These are phyloP conservation scores for Suillus lakei DNA, from an alignment of 768 basidiomycete genomes.

Conservation along the genomic window DNA sequence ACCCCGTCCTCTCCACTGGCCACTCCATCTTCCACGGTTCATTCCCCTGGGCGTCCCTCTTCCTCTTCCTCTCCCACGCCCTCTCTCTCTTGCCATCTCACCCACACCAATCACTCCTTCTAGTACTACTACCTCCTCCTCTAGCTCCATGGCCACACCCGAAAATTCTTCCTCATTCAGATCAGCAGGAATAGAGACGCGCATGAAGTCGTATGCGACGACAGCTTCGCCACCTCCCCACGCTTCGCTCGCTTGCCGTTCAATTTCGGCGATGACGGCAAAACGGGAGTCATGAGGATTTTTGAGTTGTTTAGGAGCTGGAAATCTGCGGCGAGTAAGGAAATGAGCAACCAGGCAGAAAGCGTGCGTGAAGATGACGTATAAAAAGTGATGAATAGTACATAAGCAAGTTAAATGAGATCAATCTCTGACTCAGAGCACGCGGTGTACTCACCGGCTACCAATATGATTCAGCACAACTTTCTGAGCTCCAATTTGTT, in stretches of 20 bases:
- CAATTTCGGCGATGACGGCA: slow-evolving; percentile 62
- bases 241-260: slow-evolving; percentile 62
- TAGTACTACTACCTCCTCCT: background rate
- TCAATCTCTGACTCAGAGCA: background rate
- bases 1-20: slow-evolving; percentile 45
- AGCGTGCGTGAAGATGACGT: slow-evolving; percentile 6
- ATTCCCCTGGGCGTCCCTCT: background rate
- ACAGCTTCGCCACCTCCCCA: slow-evolving; percentile 56
- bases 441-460: slow-evolving; percentile 50
- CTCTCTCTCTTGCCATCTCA: slow-evolving; percentile 1
- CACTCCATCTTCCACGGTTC: slow-evolving; percentile 3
- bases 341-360: background rate
- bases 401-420: background rate
- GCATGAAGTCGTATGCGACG: slow-evolving; percentile 65
- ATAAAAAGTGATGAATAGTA: background rate
- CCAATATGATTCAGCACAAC: slow-evolving; percentile 83
- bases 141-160: background rate
- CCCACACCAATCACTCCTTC: background rate
- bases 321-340: slow-evolving; percentile 47
- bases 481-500: slow-evolving; percentile 56
- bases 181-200: slow-evolving; percentile 42
- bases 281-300: slow-evolving; percentile 36
- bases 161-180: background rate
- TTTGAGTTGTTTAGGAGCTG: slow-evolving; percentile 47
- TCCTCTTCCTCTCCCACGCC: slow-evolving; percentile 7